Evolutionary conservation across 306 rosid genomes (phyloP), one percentile per base, ranked within the genome.

Genomic region (Corylus heterophylla): DNA sequence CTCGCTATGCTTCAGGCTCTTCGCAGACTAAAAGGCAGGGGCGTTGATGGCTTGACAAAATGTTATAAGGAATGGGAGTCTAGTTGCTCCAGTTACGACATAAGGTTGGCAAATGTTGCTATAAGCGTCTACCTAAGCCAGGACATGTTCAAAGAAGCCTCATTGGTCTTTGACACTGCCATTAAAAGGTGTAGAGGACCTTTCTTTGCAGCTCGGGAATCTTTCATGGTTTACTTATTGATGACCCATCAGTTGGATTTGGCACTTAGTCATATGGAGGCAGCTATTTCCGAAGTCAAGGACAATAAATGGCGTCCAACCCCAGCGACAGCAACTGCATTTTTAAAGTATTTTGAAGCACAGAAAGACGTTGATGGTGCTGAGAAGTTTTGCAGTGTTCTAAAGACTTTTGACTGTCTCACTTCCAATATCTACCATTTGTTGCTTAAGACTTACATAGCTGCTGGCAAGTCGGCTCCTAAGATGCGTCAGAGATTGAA

Each of bases 51-150:
- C 66, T 63, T 91, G 74, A 76, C 74, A 64, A 77, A 78, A 62
- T 85, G 82, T 79, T 93, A 85, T 49, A 78, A 89, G 78, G 96
- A 90, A 81, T 95, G 99, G 99, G 85, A 89, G 81, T 87, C 97
- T 68, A 55, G 45, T 76, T 87, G 84, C 83, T 61, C 35, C 45
- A 71, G 10, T 76, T 89, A 87, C 58, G 98, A 93, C 82, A 16
- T 47, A 54, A 90, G 97, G 84, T 75, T 95, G 70, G 83, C 55
- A n/a, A 42, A 29, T 47, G 74, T 72, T 66, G 88, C 61, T 13
- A 76, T 93, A 20, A 71, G 83, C 58, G 90, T 89, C 74, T 93
- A 86, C 88, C 85, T 95, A 79, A 82, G 64, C 35, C 88, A 85
- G 35, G 81, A 74, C 84, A 83, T 84, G 89, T 51, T 51, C 69